Evolutionary conservation across 345 rosid species (phyloP).

Genomic region (Moringa oleifera): DNA sequence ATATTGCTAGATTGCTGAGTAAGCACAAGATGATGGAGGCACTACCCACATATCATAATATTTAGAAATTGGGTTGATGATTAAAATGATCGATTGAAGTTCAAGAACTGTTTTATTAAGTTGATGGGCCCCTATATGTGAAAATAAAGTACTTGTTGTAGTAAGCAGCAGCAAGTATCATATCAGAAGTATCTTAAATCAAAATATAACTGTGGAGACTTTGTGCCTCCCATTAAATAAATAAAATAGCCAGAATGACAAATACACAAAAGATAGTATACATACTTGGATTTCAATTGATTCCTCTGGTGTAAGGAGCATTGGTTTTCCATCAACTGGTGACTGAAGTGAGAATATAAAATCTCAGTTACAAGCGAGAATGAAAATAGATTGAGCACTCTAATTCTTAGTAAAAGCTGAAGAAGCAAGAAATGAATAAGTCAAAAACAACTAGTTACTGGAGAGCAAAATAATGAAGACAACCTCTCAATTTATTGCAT

Average conservation of each 20-base stretch:
- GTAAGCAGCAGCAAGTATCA: no score
- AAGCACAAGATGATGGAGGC: no score
- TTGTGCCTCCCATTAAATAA: no score
- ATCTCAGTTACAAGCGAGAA: conserved; percentile 14
- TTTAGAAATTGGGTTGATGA: no score
- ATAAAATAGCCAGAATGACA: neutral
- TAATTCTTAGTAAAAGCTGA: neutral
- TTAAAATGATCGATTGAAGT: no score
- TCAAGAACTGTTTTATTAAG: no score
- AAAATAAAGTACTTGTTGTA: no score
- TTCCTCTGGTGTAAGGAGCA: conserved; percentile 86
- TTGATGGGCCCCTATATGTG: no score
- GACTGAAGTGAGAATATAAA: conserved; percentile 46
- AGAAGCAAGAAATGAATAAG: conserved; percentile 2
- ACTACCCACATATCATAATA: no score
- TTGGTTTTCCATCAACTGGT: conserved; percentile 75
- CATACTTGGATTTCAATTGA: conserved; percentile 80
- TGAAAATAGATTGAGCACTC: neutral
- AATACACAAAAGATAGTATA: neutral
- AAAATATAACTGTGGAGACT: no score
- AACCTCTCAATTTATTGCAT: neutral
- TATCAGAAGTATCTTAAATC: no score
- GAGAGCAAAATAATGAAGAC: neutral
- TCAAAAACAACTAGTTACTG: neutral
- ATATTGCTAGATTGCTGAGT: no score